Evolutionary conservation across 2,329 filamentous ascomycete genomes (phyloP).

Genomic region (Fusarium setosum): DNA sequence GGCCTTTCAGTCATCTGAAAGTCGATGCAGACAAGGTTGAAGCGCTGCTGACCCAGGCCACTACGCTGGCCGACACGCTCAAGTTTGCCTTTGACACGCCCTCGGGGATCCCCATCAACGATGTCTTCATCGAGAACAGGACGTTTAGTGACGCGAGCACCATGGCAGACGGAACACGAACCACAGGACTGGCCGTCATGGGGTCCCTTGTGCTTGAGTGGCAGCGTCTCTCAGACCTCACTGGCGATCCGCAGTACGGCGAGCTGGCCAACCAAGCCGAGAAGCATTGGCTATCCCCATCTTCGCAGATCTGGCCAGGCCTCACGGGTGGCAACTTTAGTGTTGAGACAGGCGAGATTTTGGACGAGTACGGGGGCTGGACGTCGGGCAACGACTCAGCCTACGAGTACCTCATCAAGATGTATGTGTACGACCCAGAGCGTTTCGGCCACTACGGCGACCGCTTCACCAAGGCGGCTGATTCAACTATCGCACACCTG

Average conservation of each 20-base stretch:
- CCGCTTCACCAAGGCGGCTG: slow-evolving; percentile 64
- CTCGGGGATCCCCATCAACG: neutral
- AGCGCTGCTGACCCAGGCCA: slow-evolving; percentile 63
- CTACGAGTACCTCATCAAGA: slow-evolving; percentile 72
- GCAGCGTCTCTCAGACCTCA: slow-evolving; percentile 18
- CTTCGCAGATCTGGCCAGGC: slow-evolving; percentile 18
- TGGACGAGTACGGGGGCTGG: slow-evolving; percentile 55
- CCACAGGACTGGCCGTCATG: slow-evolving; percentile 2
- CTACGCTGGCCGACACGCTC: slow-evolving; percentile 70
- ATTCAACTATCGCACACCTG: slow-evolving; percentile 38
- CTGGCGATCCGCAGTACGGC: slow-evolving; percentile 6
- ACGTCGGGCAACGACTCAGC: slow-evolving; percentile 68
- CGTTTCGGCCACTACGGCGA: slow-evolving; percentile 45
- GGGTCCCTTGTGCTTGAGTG: slow-evolving; percentile 17
- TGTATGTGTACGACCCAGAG: slow-evolving; percentile 73
- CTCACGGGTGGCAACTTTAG: slow-evolving; percentile 14
- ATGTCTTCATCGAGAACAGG: slow-evolving; percentile 11
- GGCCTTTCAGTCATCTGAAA: slow-evolving; percentile 37
- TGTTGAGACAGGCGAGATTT: slow-evolving; percentile 38
- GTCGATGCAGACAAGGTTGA: slow-evolving; percentile 59
- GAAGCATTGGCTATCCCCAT: slow-evolving; percentile 10
- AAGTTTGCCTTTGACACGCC: slow-evolving; percentile 19
- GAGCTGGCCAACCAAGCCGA: slow-evolving; percentile 8
- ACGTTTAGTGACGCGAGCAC: neutral
- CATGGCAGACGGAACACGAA: neutral